Conservation (phyloP, 1,284 basidiomycete genomes). For the Boletus mariae region DNA sequence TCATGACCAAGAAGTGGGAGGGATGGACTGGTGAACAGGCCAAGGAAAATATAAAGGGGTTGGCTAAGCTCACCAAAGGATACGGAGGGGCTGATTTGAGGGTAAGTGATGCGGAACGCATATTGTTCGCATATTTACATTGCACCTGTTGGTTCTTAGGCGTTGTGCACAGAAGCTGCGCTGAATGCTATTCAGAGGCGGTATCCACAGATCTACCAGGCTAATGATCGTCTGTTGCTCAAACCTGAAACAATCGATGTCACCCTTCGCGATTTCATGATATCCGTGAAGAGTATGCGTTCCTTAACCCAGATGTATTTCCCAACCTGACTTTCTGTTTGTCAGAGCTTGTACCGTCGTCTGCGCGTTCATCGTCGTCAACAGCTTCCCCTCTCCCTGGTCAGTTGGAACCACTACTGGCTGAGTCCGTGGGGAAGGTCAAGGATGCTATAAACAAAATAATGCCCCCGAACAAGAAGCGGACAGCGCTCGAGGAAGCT, state of each 20-base stretch:
- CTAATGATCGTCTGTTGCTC: constrained; percentile 80
- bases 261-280: constrained; percentile 93
- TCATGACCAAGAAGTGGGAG: constrained; percentile 91
- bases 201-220: constrained; percentile 98
- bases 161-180: constrained; percentile 93
- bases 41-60: constrained; percentile 57
- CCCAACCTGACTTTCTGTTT: constrained; percentile 5
- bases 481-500: constrained; percentile 88
- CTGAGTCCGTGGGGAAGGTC: constrained; percentile 64
- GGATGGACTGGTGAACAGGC: constrained; percentile 70
- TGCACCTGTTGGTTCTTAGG: constrained; percentile 43
- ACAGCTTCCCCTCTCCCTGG: constrained; percentile 80
- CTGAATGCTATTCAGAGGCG: constrained; percentile 94
- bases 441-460: constrained; percentile 68
- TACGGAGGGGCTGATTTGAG: constrained; percentile 97
- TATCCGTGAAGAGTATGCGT: constrained; percentile 87
- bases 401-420: constrained; percentile 83
- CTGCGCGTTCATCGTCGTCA: constrained; percentile 86
- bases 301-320: constrained; percentile 1
- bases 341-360: constrained; percentile 88
- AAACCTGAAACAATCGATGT: constrained; percentile 86
- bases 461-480: constrained; percentile 71
- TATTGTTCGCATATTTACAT: constrained; percentile 6
- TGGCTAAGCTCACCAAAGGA: constrained; percentile 93
- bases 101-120: constrained; percentile 45